Conservation (phyloP, 2,329 filamentous ascomycete genomes). For the Dendryphion nanum region DNA sequence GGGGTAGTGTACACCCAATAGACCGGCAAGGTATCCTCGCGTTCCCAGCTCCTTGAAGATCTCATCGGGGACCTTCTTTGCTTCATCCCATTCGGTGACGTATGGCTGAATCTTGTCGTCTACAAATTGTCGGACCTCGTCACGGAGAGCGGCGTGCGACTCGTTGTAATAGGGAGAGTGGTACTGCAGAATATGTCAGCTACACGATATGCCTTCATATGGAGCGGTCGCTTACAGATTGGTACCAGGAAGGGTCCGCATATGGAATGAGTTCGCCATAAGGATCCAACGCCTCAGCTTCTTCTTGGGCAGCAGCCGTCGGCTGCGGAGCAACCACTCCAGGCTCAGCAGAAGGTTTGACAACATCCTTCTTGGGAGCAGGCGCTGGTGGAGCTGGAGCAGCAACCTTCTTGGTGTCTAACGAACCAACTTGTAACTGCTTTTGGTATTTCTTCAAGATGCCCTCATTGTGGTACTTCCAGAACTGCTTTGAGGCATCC, state of each 20-base stretch:
- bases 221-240: conserved; percentile 65
- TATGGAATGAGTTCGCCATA: conserved; percentile 89
- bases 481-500: conserved; percentile 67
- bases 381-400: conserved; percentile 46
- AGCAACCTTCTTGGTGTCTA: conserved; percentile 72
- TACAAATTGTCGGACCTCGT: conserved; percentile 90
- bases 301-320: conserved; percentile 46
- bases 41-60: conserved; percentile 97
- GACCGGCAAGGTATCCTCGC: conserved; percentile 86
- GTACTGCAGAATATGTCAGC: conserved; percentile 58
- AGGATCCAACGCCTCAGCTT: conserved; percentile 73
- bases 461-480: conserved; percentile 63
- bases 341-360: conserved; percentile 60
- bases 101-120: conserved; percentile 85
- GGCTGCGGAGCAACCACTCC: conserved; percentile 48
- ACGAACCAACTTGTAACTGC: conserved; percentile 64
- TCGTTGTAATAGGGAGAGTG: conserved; percentile 97
- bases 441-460: conserved; percentile 63
- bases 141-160: conserved; percentile 84
- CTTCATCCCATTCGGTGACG: conserved; percentile 96
- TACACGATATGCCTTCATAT: background rate
- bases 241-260: conserved; percentile 91
- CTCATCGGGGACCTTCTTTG: conserved; percentile 78
- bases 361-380: conserved; percentile 46
- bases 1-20: conserved; percentile 82